These are phyloP conservation scores for Knufia fluminis DNA, from an alignment of 2,329 filamentous ascomycete species.

Conservation along the genomic window DNA sequence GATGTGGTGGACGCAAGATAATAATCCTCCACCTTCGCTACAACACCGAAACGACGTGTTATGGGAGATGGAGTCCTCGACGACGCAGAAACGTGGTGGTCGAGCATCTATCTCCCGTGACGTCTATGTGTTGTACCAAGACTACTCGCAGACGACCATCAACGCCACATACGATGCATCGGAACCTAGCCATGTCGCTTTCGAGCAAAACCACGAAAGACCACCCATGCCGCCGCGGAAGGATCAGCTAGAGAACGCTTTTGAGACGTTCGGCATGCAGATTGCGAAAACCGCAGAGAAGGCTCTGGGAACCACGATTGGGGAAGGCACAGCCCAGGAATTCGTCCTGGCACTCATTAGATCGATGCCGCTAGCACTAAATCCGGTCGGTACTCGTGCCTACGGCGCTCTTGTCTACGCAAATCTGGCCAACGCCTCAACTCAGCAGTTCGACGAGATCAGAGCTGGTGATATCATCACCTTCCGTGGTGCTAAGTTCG, in stretches of 20 bases:
- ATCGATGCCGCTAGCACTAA: constrained; percentile 59
- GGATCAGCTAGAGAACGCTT: constrained; percentile 83
- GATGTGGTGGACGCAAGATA: constrained; percentile 80
- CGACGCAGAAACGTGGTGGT: constrained; percentile 58
- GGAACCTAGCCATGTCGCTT: constrained; percentile 59
- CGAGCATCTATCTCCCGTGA: constrained; percentile 67
- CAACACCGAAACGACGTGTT: constrained; percentile 76
- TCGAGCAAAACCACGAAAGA: constrained; percentile 79
- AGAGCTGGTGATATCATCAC: constrained; percentile 85
- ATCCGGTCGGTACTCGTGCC: constrained; percentile 75
- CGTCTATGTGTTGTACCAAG: constrained; percentile 80
- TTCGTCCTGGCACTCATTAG: constrained; percentile 72
- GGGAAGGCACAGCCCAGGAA: constrained; percentile 69
- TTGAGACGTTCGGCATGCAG: constrained; percentile 68
- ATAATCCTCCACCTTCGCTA: constrained; percentile 69
- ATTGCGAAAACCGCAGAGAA: constrained; percentile 59
- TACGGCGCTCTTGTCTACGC: constrained; percentile 90
- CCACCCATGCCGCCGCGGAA: constrained; percentile 76
- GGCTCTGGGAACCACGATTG: constrained; percentile 65
- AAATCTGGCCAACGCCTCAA: constrained; percentile 89
- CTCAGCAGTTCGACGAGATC: constrained; percentile 85
- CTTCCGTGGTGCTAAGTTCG: constrained; percentile 86
- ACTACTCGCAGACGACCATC: constrained; percentile 92
- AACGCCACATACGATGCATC: constrained; percentile 68
- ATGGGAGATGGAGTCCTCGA: constrained; percentile 71